Conservation (phyloP, 208 protist species). For the Naegleria fowleri region DNA sequence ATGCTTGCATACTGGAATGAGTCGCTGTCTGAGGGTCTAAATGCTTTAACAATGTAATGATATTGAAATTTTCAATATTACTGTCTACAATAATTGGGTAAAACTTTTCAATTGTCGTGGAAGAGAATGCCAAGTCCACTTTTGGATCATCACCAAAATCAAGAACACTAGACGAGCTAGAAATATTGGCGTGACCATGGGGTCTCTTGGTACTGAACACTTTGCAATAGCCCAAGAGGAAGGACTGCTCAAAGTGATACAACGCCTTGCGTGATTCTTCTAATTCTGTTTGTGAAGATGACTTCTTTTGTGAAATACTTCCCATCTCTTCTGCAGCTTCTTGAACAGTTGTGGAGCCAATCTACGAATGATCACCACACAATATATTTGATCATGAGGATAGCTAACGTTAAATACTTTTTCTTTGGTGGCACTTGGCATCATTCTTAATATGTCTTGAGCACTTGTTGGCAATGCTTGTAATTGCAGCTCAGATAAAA, state of each 20-base stretch:
- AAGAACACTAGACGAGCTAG: not conserved
- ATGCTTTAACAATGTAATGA: not conserved
- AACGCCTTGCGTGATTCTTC: not conserved
- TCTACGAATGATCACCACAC: not conserved
- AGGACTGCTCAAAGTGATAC: not conserved
- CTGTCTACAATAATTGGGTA: not conserved
- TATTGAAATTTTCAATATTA: not conserved
- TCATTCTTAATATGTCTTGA: not conserved
- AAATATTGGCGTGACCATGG: not conserved
- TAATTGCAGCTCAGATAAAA: not conserved
- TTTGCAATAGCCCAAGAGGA: not conserved
- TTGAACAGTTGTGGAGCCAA: not conserved
- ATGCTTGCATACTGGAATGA: not conserved
- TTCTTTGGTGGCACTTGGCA: not conserved
- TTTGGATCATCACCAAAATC: not conserved
- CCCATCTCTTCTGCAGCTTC: not conserved
- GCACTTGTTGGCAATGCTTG: not conserved
- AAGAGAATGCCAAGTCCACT: not conserved
- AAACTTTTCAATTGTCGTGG: not conserved
- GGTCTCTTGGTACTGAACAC: not conserved
- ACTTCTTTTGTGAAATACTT: not conserved
- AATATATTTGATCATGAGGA: slow-evolving; percentile 1
- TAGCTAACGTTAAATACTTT: not conserved
- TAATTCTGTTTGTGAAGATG: not conserved
- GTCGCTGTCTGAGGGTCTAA: not conserved